phyloP scores from a whole-genome alignment of 495 filamentous ascomycete genomes.

The Penicillium lividum region DNA sequence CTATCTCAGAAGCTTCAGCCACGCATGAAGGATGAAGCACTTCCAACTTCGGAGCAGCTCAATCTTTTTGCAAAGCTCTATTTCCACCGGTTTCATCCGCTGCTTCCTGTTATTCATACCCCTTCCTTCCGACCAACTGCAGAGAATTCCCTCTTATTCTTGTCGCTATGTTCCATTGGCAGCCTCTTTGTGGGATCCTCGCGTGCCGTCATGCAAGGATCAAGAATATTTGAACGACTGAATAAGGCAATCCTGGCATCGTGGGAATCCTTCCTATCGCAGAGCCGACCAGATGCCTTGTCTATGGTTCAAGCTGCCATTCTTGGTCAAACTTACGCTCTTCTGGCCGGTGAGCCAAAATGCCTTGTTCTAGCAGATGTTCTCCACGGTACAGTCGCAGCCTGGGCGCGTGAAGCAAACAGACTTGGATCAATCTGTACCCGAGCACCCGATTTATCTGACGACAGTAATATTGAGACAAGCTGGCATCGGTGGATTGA shows the following conservation, averaged over 20 bases:
- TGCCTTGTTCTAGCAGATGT: slow-evolving; percentile 33
- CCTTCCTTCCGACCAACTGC: slow-evolving; percentile 29
- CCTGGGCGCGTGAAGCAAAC: slow-evolving; percentile 35
- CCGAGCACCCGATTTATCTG: slow-evolving; percentile 17
- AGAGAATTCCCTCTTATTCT: slow-evolving; percentile 33
- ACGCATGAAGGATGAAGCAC: slow-evolving; percentile 26
- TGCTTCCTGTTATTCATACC: slow-evolving; percentile 34
- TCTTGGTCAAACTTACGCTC: slow-evolving; percentile 41
- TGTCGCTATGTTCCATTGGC: slow-evolving; percentile 38
- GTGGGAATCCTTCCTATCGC: slow-evolving; percentile 27
- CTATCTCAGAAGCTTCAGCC: slow-evolving; percentile 29
- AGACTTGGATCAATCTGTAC: slow-evolving; percentile 5
- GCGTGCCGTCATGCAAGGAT: slow-evolving; percentile 27
- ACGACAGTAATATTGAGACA: slow-evolving; percentile 17
- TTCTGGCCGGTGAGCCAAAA: slow-evolving; percentile 35
- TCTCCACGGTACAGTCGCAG: slow-evolving; percentile 40
- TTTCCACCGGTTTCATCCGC: slow-evolving; percentile 32
- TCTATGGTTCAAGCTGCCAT: slow-evolving; percentile 41
- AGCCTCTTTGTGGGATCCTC: slow-evolving; percentile 36
- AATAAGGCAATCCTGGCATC: slow-evolving; percentile 41
- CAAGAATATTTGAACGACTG: slow-evolving; percentile 33
- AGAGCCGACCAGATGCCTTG: slow-evolving; percentile 29
- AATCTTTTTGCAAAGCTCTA: slow-evolving; percentile 35
- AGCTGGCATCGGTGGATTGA: slow-evolving; percentile 26
- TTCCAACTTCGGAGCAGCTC: slow-evolving; percentile 27